Base-by-base conservation (phyloP, 306 rosid genomes). In the Cicer bijugum region DNA sequence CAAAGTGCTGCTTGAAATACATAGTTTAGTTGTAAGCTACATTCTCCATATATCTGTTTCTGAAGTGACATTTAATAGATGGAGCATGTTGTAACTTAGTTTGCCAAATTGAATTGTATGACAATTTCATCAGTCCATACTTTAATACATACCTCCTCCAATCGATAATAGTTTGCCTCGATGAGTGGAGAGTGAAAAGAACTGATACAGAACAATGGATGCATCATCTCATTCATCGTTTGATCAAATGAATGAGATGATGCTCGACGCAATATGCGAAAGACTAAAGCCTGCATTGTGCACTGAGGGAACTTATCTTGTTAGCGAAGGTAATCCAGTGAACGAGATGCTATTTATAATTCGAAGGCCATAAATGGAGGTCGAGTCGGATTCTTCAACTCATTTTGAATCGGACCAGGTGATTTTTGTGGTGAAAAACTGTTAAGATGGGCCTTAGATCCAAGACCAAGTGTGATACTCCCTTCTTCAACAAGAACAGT, bases 381-480 rank as follows among this genome's bases (percentile, higher is more conserved):
- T 51, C 83, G 99, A 0, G 86, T 83, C 0, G 97, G 99, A 19
- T 94, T 94, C 83, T 94, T 91, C 85, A 94, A 91, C 84, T 94
- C 99, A 0, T 88, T 93, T 63, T 75, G 56, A 3, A 82, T 91
- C 20, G 96, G 93, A 10, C 93, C 99, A 0, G 93, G 93, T 1
- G 99, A 94, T 69, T 94, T 94, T 81, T 94, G 96, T 38, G 99
- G 99, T 0, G 99, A 94, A 84, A 97, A 94, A 19, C 87, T 91
- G 1, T 76, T 94, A 44, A 87, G 97, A 0, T 94, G 99, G 99
- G 99, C 99, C 6, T 75, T 94, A 48, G 96, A 89, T 75, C 93
- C 97, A n/a, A 64, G 96, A 39, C 88, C 96, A 9, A 80, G 85
- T 71, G 87, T 82, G 9, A 80, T 80, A 45, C 91, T 91, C 10